Conservation (phyloP, 2,329 filamentous ascomycete species). For the Graphilbum ipis-grandicollis region DNA sequence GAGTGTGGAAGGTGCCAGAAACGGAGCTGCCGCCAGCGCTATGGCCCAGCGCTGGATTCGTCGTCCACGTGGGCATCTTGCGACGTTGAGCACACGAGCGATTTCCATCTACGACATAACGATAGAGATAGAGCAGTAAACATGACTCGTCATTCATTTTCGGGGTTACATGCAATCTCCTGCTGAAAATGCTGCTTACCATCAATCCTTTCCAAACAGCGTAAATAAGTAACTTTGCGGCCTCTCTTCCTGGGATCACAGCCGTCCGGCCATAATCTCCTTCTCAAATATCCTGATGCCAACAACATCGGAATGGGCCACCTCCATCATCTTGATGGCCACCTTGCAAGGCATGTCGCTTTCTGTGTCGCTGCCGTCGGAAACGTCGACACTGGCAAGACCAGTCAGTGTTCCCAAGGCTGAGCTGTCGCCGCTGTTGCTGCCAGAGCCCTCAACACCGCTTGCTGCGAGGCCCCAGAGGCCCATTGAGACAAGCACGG, state of each 20-base stretch:
- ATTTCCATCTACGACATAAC: too few species aligned
- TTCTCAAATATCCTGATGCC: slow-evolving; percentile 41
- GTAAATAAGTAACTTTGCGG: too few species aligned
- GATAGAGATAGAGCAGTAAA: too few species aligned
- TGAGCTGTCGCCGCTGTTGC: slow-evolving; percentile 10
- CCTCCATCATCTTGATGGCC: slow-evolving; percentile 18
- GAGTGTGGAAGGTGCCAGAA: slow-evolving; percentile 61
- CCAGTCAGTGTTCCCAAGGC: neutral
- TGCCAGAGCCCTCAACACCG: neutral
- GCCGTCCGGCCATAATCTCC: slow-evolving; percentile 27
- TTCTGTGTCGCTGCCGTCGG: slow-evolving; percentile 9
- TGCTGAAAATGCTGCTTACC: too few species aligned
- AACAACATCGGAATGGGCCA: slow-evolving; percentile 25
- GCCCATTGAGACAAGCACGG: slow-evolving; percentile 12
- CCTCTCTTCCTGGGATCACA: slow-evolving; percentile 14
- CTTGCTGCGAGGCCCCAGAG: too few species aligned
- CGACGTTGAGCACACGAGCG: neutral
- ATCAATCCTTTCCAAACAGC: too few species aligned
- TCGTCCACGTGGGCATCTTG: slow-evolving; percentile 62
- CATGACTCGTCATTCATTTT: too few species aligned
- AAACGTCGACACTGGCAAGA: slow-evolving; percentile 11
- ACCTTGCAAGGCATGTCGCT: slow-evolving; percentile 4
- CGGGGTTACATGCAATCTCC: too few species aligned
- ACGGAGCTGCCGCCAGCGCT: slow-evolving; percentile 40
- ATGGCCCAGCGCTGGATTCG: slow-evolving; percentile 52